These are phyloP conservation scores for Calonectria pteridis DNA, from an alignment of 2,329 filamentous ascomycete genomes.

Conservation along the genomic window DNA sequence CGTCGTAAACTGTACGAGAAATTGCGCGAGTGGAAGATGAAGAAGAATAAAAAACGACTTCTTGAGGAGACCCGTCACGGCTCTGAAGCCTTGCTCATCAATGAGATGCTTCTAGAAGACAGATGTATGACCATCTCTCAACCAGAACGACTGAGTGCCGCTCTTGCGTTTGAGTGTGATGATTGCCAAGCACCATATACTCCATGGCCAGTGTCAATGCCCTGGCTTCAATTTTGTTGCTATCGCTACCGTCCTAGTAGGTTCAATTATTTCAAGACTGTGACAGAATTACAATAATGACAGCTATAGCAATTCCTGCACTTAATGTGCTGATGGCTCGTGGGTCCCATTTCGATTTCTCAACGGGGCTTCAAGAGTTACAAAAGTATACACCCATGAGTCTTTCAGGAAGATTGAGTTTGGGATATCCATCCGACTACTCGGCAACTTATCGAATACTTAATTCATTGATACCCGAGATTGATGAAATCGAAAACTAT, in stretches of 20 bases:
- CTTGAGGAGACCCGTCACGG: not conserved
- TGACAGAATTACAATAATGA: not conserved
- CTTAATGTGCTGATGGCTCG: not conserved
- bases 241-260: not conserved
- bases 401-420: not conserved
- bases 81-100: no score
- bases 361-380: not conserved
- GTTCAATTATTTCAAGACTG: no score
- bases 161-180: no score
- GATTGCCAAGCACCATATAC: no score
- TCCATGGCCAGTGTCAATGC: not conserved
- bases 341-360: not conserved
- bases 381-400: not conserved
- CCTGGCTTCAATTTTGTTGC: not conserved
- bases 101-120: no score
- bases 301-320: not conserved
- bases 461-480: not conserved
- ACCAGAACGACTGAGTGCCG: no score
- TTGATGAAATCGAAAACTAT: not conserved
- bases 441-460: not conserved
- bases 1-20: not conserved
- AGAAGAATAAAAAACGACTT: not conserved
- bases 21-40: not conserved
- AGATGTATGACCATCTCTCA: no score
- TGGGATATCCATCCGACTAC: not conserved